phyloP scores from a whole-genome alignment of 495 filamentous ascomycete species.

The Bathelium albidoporum region DNA sequence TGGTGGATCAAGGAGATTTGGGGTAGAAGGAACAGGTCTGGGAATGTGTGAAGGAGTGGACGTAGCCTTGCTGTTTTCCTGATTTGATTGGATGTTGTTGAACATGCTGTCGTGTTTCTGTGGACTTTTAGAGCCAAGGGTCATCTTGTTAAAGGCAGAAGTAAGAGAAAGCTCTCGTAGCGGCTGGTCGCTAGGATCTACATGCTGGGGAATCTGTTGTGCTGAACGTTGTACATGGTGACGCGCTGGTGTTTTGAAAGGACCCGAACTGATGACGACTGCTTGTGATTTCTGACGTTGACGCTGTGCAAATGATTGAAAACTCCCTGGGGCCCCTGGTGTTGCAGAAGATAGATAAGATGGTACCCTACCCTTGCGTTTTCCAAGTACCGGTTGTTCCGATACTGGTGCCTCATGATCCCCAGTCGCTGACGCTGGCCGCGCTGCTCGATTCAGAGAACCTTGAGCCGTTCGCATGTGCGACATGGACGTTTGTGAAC shows the following conservation, averaged over 20 bases:
- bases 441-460: constrained; percentile 19
- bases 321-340: not conserved
- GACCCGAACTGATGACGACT: not conserved
- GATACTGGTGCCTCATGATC: constrained; percentile 36
- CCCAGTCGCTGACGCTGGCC: constrained; percentile 54
- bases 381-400: constrained; percentile 35
- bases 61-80: constrained; percentile 1
- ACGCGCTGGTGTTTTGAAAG: not conserved
- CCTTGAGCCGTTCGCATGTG: constrained; percentile 21
- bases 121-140: not conserved
- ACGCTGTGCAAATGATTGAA: constrained; percentile 5
- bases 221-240: not conserved
- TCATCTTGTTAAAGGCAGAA: constrained; percentile 6
- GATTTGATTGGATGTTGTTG: constrained; percentile 4
- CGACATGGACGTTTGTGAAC: constrained; percentile 32
- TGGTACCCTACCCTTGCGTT: constrained; percentile 60
- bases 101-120: not conserved
- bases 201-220: constrained; percentile 1
- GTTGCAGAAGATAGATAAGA: constrained; percentile 24
- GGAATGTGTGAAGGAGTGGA: constrained; percentile 9
- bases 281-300: constrained; percentile 5
- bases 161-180: constrained; percentile 28
- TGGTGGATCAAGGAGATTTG: constrained; percentile 4
- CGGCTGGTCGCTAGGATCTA: not conserved
- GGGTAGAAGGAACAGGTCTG: not conserved